A percentile compares a stretch with the other conserved stretches of the same genome.
phyloP scores from a whole-genome alignment of 768 basidiomycete species.

The Strobilomyces echinocephalus region DNA sequence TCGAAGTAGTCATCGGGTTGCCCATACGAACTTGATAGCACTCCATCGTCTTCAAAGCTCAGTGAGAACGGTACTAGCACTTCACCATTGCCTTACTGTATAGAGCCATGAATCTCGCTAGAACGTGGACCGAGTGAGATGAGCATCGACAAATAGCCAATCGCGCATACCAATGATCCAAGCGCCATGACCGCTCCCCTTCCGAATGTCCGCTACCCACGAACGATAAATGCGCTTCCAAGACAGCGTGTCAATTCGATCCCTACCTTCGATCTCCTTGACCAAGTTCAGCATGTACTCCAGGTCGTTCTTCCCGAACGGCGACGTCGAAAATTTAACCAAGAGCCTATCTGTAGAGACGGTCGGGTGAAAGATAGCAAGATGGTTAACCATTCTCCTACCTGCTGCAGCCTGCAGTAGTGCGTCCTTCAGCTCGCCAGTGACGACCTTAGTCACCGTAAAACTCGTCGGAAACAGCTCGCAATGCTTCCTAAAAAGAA shows the following conservation, averaged over 20 bases:
- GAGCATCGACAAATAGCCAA: background rate
- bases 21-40: slow-evolving; percentile 28
- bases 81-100: slow-evolving; percentile 18
- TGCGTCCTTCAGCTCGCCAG: slow-evolving; percentile 17
- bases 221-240: background rate
- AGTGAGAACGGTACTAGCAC: background rate
- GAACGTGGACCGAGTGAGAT: slow-evolving; percentile 1
- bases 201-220: slow-evolving; percentile 6
- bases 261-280: slow-evolving; percentile 26
- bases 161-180: slow-evolving; percentile 25
- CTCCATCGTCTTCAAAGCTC: slow-evolving; percentile 18
- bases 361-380: background rate
- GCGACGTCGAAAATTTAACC: slow-evolving; percentile 32
- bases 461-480: slow-evolving; percentile 28
- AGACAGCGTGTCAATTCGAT: background rate
- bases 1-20: slow-evolving; percentile 31
- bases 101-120: slow-evolving; percentile 30
- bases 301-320: slow-evolving; percentile 20
- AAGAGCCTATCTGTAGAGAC: slow-evolving; percentile 22
- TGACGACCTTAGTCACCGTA: slow-evolving; percentile 16
- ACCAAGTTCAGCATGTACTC: slow-evolving; percentile 26
- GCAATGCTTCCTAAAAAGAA: slow-evolving; percentile 25
- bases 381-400: background rate
- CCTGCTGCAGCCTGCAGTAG: slow-evolving; percentile 30
- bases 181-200: slow-evolving; percentile 11